A percentile compares a stretch with the other conserved stretches of the same genome.
Evolutionary conservation across 768 basidiomycete species (phyloP).

Genomic region (Tricholoma saponaceum): DNA sequence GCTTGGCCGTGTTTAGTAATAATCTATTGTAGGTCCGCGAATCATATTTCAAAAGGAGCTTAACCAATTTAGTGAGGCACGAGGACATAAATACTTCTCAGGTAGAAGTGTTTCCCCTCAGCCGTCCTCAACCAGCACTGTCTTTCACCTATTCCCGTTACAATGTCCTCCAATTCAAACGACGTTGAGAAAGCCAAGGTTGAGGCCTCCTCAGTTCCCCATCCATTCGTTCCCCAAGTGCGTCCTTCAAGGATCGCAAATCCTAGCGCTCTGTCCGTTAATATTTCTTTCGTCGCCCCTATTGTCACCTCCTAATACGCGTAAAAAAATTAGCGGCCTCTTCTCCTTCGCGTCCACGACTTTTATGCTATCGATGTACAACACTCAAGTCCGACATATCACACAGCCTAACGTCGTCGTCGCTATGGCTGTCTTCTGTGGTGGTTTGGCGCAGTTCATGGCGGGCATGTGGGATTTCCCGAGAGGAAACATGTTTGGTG

Average conservation of each 20-base stretch:
- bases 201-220: conserved; percentile 21
- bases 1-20: too few relatives aligned
- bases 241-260: conserved; percentile 45
- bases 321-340: conserved; percentile 57
- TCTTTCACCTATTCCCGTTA: neutral
- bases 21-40: neutral
- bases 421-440: conserved; percentile 83
- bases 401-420: conserved; percentile 64
- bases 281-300: neutral
- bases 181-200: conserved; percentile 36
- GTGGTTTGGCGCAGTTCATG: conserved; percentile 80
- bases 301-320: neutral
- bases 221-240: conserved; percentile 21
- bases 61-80: neutral
- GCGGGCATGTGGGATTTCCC: conserved; percentile 91
- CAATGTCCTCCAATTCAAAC: conserved; percentile 5
- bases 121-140: too few relatives aligned
- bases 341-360: conserved; percentile 85
- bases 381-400: conserved; percentile 53
- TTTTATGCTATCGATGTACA: conserved; percentile 74
- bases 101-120: too few relatives aligned
- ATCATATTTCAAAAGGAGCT: neutral
- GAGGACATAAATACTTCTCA: conserved; percentile 2
- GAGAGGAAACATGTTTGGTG: conserved; percentile 66
- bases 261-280: conserved; percentile 51